A percentile compares a stretch with the other conserved stretches of the same genome.
These are phyloP conservation scores for Globisporangium irregulare DNA, from an alignment of 352 stramenopile species.

Conservation along the genomic window DNA sequence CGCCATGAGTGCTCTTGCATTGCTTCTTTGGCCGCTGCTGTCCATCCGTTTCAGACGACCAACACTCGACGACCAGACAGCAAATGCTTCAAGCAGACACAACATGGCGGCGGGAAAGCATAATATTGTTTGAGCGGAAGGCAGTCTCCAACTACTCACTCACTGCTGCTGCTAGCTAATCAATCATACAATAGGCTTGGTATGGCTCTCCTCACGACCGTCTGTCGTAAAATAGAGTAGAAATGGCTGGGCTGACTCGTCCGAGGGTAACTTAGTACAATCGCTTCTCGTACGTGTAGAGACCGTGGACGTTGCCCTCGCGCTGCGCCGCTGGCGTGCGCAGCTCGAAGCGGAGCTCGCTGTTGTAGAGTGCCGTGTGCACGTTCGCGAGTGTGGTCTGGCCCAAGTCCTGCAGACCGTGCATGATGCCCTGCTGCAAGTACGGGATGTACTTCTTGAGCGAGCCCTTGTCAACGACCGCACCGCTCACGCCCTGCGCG, in stretches of 20 bases:
- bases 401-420: constrained; percentile 98
- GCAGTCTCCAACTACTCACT: constrained; percentile 1
- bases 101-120: constrained; percentile 10
- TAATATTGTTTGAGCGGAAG: constrained; percentile 11
- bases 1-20: constrained; percentile 15
- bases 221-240: constrained; percentile 10
- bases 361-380: constrained; percentile 75
- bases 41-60: constrained; percentile 5
- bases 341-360: constrained; percentile 95
- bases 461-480: constrained; percentile 99
- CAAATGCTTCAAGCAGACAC: constrained; percentile 3
- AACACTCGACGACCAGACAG: neutral
- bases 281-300: constrained; percentile 97
- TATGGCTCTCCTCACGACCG: neutral
- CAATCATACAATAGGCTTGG: constrained; percentile 2
- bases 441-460: constrained; percentile 99
- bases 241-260: neutral
- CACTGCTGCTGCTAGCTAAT: neutral
- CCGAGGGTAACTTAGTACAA: constrained; percentile 53
- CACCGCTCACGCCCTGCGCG: constrained; percentile 98
- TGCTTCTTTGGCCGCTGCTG: neutral
- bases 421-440: constrained; percentile 97
- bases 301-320: constrained; percentile 98
- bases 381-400: constrained; percentile 89
- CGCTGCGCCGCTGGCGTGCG: constrained; percentile 98